Conservation (phyloP, 805 yeast species). For the Kuraishia borneana region DNA sequence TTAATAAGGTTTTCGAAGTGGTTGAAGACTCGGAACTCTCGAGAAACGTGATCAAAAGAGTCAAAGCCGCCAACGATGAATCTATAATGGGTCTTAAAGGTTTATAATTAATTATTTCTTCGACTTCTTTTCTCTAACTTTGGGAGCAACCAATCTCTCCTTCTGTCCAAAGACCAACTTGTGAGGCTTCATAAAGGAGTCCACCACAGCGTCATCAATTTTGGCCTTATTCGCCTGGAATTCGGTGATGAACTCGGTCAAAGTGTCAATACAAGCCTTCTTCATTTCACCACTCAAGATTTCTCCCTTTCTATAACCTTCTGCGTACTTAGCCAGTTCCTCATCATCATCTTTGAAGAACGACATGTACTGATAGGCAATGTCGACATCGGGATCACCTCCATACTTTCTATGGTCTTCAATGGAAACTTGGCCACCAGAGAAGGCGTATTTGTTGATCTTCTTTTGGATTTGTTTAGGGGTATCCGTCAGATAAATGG, state of each 20-base stretch:
- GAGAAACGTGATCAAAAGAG: slow-evolving; percentile 4
- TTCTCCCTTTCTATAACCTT: slow-evolving; percentile 68
- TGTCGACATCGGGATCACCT: slow-evolving; percentile 93
- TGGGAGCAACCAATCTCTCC: slow-evolving; percentile 64
- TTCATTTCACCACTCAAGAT: slow-evolving; percentile 90
- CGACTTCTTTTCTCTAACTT: slow-evolving; percentile 36
- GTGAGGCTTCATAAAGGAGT: slow-evolving; percentile 76
- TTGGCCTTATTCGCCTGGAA: slow-evolving; percentile 73
- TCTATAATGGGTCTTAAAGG: slow-evolving; percentile 5
- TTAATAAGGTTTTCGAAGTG: no score
- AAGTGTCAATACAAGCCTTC: slow-evolving; percentile 67
- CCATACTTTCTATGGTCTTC: slow-evolving; percentile 89
- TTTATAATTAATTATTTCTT: slow-evolving; percentile 7
- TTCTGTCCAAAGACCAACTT: slow-evolving; percentile 63
- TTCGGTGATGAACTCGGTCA: slow-evolving; percentile 66
- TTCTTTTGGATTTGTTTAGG: slow-evolving; percentile 87
- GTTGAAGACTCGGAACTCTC: slow-evolving; percentile 5
- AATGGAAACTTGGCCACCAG: slow-evolving; percentile 80
- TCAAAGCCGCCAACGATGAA: slow-evolving; percentile 6
- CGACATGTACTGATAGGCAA: slow-evolving; percentile 84
- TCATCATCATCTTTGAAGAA: slow-evolving; percentile 88
- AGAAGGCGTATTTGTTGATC: slow-evolving; percentile 91
- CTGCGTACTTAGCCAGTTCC: slow-evolving; percentile 48
- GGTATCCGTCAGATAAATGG: slow-evolving; percentile 93
- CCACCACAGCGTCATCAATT: slow-evolving; percentile 51